phyloP scores from a whole-genome alignment of 1,284 basidiomycete species.

The Ustilago cynodontis region DNA sequence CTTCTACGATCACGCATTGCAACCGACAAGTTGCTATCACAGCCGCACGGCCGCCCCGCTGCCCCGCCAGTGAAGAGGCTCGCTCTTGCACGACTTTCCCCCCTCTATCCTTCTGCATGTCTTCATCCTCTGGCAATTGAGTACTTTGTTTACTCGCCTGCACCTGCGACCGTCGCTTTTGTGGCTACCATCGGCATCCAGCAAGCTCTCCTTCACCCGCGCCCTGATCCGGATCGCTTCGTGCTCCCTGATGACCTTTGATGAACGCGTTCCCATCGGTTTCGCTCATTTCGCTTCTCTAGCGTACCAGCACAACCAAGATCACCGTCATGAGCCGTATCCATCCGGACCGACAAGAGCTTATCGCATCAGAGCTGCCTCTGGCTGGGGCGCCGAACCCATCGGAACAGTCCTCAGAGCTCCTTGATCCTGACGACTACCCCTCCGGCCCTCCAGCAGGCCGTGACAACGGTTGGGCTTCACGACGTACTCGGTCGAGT shows the following conservation, averaged over 20 bases:
- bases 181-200: background rate
- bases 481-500: background rate
- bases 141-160: no score
- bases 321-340: background rate
- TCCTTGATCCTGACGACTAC: background rate
- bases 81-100: no score
- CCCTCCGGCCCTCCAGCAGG: background rate
- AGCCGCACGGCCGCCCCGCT: no score
- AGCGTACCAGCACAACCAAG: background rate
- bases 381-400: background rate
- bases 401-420: background rate
- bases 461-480: slow-evolving; percentile 13
- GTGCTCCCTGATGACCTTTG: no score
- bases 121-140: no score
- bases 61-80: no score
- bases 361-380: background rate
- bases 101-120: no score
- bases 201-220: no score
- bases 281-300: background rate
- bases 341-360: background rate
- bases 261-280: background rate
- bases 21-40: no score
- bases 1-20: no score
- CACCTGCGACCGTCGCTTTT: no score
- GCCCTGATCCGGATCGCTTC: no score